phyloP scores from a whole-genome alignment of 768 basidiomycete species.

The Mycena filopes region DNA sequence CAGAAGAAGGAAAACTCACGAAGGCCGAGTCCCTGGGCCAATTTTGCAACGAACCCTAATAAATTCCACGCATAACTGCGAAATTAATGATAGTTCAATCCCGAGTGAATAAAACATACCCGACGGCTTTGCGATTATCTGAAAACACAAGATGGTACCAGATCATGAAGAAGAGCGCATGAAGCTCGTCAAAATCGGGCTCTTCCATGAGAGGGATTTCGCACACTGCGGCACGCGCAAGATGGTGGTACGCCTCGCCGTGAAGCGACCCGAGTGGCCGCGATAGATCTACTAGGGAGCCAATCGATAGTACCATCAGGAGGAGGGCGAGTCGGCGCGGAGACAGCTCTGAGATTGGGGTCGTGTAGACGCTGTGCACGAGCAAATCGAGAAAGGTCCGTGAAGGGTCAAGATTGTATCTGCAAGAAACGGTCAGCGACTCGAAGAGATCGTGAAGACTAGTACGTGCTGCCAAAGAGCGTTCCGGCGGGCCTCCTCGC shows the following conservation, averaged over 20 bases:
- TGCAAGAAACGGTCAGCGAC: slow-evolving; percentile 39
- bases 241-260: slow-evolving; percentile 73
- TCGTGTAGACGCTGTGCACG: slow-evolving; percentile 73
- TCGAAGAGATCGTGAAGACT: slow-evolving; percentile 15
- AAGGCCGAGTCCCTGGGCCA: slow-evolving; percentile 63
- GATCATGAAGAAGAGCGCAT: slow-evolving; percentile 77
- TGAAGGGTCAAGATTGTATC: slow-evolving; percentile 76
- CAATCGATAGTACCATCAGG: slow-evolving; percentile 79
- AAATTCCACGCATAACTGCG: slow-evolving; percentile 75
- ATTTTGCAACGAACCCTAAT: slow-evolving; percentile 78
- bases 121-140: slow-evolving; percentile 76
- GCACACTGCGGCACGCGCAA: slow-evolving; percentile 74
- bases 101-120: slow-evolving; percentile 1
- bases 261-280: slow-evolving; percentile 64
- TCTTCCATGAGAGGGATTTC: slow-evolving; percentile 82
- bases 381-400: slow-evolving; percentile 78
- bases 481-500: slow-evolving; percentile 71
- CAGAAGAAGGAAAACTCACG: slow-evolving; percentile 23
- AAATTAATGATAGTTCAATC: not conserved
- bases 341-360: slow-evolving; percentile 66
- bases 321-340: slow-evolving; percentile 75
- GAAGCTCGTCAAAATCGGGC: slow-evolving; percentile 77
- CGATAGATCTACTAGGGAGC: slow-evolving; percentile 72
- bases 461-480: slow-evolving; percentile 77
- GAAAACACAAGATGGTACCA: slow-evolving; percentile 82